Percentiles rank a stretch among this genome's conserved stretches.
Evolutionary conservation across 2,329 filamentous ascomycete genomes (phyloP).

Genomic region (Claviceps africana): DNA sequence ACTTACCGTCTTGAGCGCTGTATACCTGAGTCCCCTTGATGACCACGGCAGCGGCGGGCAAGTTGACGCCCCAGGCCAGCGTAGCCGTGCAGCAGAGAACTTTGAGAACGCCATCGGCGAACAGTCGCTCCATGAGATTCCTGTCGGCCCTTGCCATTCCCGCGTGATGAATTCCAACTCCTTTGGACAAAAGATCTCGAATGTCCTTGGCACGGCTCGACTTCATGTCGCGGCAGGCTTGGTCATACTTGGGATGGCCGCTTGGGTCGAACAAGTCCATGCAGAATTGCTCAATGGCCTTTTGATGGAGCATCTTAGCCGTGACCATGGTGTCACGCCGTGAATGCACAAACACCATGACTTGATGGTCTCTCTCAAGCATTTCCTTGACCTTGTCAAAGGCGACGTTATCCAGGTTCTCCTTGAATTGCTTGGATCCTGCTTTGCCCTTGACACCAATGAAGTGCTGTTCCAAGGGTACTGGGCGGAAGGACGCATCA

Average conservation of each 20-base stretch:
- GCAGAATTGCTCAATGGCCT: slow-evolving; percentile 68
- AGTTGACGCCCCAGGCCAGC: slow-evolving; percentile 95
- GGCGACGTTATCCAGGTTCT: slow-evolving; percentile 74
- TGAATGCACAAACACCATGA: slow-evolving; percentile 99
- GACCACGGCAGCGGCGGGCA: slow-evolving; percentile 88
- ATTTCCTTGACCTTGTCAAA: slow-evolving; percentile 95
- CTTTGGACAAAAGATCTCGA: slow-evolving; percentile 76
- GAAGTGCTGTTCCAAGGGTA: slow-evolving; percentile 94
- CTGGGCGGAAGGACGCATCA: slow-evolving; percentile 86
- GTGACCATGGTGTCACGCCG: slow-evolving; percentile 86
- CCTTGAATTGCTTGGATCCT: slow-evolving; percentile 64
- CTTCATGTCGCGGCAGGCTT: slow-evolving; percentile 72
- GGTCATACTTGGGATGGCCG: slow-evolving; percentile 64
- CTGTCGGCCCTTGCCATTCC: slow-evolving; percentile 91
- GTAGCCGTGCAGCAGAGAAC: slow-evolving; percentile 97
- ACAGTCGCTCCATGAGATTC: slow-evolving; percentile 89
- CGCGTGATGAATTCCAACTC: slow-evolving; percentile 88
- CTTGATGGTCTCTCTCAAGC: slow-evolving; percentile 80
- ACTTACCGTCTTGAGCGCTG: slow-evolving; percentile 90
- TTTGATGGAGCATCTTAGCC: slow-evolving; percentile 71
- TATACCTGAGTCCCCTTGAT: slow-evolving; percentile 98
- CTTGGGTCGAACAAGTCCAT: slow-evolving; percentile 72
- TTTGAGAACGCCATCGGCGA: slow-evolving; percentile 82
- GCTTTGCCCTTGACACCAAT: slow-evolving; percentile 89
- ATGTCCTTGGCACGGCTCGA: slow-evolving; percentile 75